Conservation (phyloP, 225 moss, liverwort and hornwort genomes). For the Marchantia polymorpha region DNA sequence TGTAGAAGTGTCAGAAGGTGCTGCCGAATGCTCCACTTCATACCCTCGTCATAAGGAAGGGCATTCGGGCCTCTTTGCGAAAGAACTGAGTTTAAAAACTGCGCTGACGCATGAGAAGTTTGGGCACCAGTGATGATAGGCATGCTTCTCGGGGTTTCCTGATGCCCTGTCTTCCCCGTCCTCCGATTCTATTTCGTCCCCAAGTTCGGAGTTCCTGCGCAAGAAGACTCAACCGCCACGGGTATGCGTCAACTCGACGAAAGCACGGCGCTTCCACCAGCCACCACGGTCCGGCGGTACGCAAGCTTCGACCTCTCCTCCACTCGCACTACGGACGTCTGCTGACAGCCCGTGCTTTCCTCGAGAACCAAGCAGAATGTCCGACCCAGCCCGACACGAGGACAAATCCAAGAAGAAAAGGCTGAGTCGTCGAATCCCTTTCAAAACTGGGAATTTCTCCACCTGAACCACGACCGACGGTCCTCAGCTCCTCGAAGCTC, state of each 20-base stretch:
- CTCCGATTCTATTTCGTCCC: neutral
- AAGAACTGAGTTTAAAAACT: constrained; percentile 80
- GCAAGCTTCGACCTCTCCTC: neutral
- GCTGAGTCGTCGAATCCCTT: neutral
- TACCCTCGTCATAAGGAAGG: constrained; percentile 87
- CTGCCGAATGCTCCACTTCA: constrained; percentile 88
- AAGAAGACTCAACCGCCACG: neutral
- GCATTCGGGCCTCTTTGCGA: constrained; percentile 94
- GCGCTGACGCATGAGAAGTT: constrained; percentile 73
- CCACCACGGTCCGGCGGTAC: neutral
- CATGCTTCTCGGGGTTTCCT: constrained; percentile 35
- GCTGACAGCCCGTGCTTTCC: neutral
- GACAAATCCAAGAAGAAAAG: neutral
- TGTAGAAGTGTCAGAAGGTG: constrained; percentile 82
- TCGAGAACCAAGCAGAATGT: no score
- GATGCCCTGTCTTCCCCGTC: neutral
- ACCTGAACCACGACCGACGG: neutral
- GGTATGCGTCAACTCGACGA: neutral
- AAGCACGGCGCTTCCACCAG: neutral
- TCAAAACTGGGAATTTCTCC: neutral
- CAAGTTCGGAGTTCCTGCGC: neutral
- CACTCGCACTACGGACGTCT: neutral
- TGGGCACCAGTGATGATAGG: constrained; percentile 43
- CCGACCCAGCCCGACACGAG: neutral
- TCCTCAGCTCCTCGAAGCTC: neutral